These are phyloP conservation scores for Cyclotella kingstonii DNA, from an alignment of 108 stramenopile species.

Conservation along the genomic window DNA sequence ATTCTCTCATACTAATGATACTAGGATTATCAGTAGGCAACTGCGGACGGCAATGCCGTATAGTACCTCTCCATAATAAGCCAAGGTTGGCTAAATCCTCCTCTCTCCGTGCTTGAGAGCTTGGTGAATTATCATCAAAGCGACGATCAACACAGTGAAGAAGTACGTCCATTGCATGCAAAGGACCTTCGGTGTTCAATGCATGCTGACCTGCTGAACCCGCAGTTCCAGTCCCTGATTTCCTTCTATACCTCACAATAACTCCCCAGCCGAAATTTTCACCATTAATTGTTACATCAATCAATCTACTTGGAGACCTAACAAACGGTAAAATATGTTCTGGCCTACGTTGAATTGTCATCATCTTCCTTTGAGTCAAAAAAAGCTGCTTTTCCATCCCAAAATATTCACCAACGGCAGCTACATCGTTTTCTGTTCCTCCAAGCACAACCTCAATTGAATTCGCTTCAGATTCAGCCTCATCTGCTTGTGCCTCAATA, in stretches of 20 bases:
- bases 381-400: conserved; percentile 81
- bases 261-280: conserved; percentile 92
- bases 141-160: conserved; percentile 77
- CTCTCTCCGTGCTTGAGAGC: conserved; percentile 41
- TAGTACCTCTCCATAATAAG: conserved; percentile 75
- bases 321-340: conserved; percentile 91
- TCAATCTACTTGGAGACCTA: conserved; percentile 75
- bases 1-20: conserved; percentile 67
- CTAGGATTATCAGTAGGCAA: conserved; percentile 45
- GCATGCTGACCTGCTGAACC: conserved; percentile 71
- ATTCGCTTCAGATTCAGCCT: conserved; percentile 65
- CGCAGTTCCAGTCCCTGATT: conserved; percentile 62
- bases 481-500: conserved; percentile 64
- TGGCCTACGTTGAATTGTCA: conserved; percentile 80
- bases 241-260: conserved; percentile 67
- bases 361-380: conserved; percentile 70
- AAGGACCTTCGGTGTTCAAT: conserved; percentile 43
- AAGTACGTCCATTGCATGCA: conserved; percentile 79
- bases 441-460: conserved; percentile 55
- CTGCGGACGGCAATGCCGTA: conserved; percentile 59
- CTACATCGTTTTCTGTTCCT: conserved; percentile 55
- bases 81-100: conserved; percentile 67
- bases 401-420: conserved; percentile 75
- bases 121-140: conserved; percentile 54
- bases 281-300: conserved; percentile 77